phyloP scores from a whole-genome alignment of 306 rosid species.

The Vigna nakashimae region DNA sequence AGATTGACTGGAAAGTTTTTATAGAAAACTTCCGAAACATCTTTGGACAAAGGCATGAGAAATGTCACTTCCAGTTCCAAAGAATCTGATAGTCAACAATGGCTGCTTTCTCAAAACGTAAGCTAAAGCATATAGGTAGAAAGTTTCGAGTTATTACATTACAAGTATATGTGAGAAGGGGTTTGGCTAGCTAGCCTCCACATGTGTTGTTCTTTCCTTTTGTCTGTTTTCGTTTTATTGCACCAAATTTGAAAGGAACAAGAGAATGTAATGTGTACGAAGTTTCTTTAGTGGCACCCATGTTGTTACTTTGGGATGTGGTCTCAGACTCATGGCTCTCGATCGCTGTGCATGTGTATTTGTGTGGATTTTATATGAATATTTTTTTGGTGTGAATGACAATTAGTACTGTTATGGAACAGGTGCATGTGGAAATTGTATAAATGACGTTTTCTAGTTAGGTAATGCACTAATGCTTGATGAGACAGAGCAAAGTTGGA shows the following conservation, averaged over 20 bases:
- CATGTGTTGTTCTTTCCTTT: constrained; percentile 34
- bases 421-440: constrained; percentile 40
- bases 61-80: no score
- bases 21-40: neutral
- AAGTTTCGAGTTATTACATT: neutral
- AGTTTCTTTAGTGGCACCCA: constrained; percentile 54
- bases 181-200: constrained; percentile 32
- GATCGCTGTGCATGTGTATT: constrained; percentile 32
- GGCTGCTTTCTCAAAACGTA: constrained; percentile 4
- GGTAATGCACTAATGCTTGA: constrained; percentile 33
- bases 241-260: constrained; percentile 58
- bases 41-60: no score
- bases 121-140: neutral
- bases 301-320: constrained; percentile 48
- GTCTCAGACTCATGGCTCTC: neutral
- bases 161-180: neutral
- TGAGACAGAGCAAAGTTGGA: neutral
- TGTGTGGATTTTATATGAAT: neutral
- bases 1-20: neutral
- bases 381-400: constrained; percentile 22
- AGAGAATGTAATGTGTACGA: constrained; percentile 57
- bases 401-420: constrained; percentile 20
- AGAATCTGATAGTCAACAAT: neutral
- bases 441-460: constrained; percentile 26
- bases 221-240: constrained; percentile 45